phyloP scores from a whole-genome alignment of 2,329 filamentous ascomycete species.

The Arachnomyces sp. region DNA sequence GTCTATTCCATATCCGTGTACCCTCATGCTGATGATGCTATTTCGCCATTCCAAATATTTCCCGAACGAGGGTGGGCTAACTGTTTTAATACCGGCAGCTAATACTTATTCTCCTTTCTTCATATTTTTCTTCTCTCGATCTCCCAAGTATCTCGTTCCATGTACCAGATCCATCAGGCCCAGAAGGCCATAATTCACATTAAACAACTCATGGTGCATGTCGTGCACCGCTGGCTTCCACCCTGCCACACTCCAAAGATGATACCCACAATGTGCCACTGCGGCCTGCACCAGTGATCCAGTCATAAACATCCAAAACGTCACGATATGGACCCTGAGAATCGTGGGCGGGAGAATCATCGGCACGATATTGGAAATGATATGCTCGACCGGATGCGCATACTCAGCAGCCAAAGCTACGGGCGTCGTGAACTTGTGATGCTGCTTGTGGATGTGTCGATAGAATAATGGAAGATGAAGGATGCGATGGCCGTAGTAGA shows the following conservation, averaged over 20 bases:
- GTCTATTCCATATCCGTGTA: too few species aligned
- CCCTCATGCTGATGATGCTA: too few species aligned
- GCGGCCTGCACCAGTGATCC: slow-evolving; percentile 7
- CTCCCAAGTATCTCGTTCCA: too few species aligned
- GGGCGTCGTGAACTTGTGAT: slow-evolving; percentile 12
- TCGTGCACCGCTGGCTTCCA: slow-evolving; percentile 8
- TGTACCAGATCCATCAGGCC: slow-evolving; percentile 12
- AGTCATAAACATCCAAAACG: slow-evolving; percentile 3
- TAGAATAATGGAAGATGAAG: slow-evolving; percentile 11
- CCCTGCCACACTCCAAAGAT: slow-evolving; percentile 6
- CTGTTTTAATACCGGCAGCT: too few species aligned
- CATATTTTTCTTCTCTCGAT: too few species aligned
- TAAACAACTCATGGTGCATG: slow-evolving; percentile 8
- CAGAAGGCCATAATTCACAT: slow-evolving; percentile 9
- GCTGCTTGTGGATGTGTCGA: slow-evolving; percentile 10
- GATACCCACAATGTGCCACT: slow-evolving; percentile 9
- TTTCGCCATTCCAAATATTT: too few species aligned
- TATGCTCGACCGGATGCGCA: slow-evolving; percentile 9
- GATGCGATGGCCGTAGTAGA: slow-evolving; percentile 13
- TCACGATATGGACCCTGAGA: slow-evolving; percentile 2
- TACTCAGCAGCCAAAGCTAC: slow-evolving; percentile 9
- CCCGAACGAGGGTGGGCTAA: too few species aligned
- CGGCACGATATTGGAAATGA: slow-evolving; percentile 7
- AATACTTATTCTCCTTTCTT: too few species aligned
- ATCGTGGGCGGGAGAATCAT: slow-evolving; percentile 4